Conservation (phyloP, 345 rosid species). For the Pistacia atlantica region DNA sequence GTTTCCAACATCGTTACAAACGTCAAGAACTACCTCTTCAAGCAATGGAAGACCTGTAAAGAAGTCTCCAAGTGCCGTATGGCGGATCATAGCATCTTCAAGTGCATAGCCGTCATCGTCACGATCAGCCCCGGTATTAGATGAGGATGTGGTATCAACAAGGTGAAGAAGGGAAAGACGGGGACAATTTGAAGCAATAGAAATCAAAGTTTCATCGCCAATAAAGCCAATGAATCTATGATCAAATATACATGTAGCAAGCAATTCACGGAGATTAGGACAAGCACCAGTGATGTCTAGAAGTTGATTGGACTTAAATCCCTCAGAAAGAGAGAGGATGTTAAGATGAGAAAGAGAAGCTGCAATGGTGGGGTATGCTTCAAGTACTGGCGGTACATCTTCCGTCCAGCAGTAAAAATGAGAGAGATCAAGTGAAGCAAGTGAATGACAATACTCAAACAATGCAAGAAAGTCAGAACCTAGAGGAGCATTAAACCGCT, state of each 20-base stretch:
- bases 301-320: slow-evolving; percentile 74
- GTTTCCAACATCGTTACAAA: slow-evolving; percentile 62
- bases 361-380: slow-evolving; percentile 43
- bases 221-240: slow-evolving; percentile 72
- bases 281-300: slow-evolving; percentile 58
- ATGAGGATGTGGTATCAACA: slow-evolving; percentile 51
- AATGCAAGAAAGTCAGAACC: slow-evolving; percentile 63
- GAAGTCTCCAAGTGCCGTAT: slow-evolving; percentile 35
- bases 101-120: slow-evolving; percentile 37
- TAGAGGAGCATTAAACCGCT: slow-evolving; percentile 39
- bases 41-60: slow-evolving; percentile 54
- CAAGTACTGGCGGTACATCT: slow-evolving; percentile 77
- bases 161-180: slow-evolving; percentile 64
- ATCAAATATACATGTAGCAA: slow-evolving; percentile 75
- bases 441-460: slow-evolving; percentile 49
- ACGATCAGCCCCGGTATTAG: slow-evolving; percentile 38
- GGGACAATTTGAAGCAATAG: slow-evolving; percentile 67
- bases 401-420: slow-evolving; percentile 90
- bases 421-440: slow-evolving; percentile 64
- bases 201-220: slow-evolving; percentile 74
- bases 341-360: slow-evolving; percentile 51
- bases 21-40: slow-evolving; percentile 70
- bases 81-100: slow-evolving; percentile 65
- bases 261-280: slow-evolving; percentile 51
- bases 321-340: slow-evolving; percentile 68